Conservation (phyloP, 208 protist species). For the Porcisia hertigi region DNA sequence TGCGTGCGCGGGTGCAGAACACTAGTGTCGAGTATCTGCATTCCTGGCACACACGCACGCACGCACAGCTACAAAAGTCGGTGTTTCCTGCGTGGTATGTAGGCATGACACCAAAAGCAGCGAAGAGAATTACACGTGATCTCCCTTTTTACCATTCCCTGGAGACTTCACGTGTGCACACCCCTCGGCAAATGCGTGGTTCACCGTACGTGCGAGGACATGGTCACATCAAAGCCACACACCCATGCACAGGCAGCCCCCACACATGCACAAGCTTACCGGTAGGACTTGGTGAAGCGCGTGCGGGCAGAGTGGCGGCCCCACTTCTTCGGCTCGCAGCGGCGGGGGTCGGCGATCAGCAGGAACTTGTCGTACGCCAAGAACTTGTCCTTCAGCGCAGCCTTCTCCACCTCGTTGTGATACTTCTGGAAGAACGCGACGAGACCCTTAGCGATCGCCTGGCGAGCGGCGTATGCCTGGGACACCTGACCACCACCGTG, state of each 20-base stretch:
- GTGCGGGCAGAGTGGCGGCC: slow-evolving; percentile 99
- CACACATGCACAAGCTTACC: slow-evolving; percentile 79
- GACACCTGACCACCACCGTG: slow-evolving; percentile 98
- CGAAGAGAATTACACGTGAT: too few species aligned
- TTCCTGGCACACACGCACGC: too few species aligned
- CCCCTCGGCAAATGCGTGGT: too few species aligned
- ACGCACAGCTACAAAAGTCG: too few species aligned
- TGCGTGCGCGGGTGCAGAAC: too few species aligned
- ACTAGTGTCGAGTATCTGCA: too few species aligned
- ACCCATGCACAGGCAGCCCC: neutral
- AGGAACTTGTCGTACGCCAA: slow-evolving; percentile 98
- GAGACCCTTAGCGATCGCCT: slow-evolving; percentile 99
- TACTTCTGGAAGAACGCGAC: slow-evolving; percentile 99
- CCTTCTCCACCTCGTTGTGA: slow-evolving; percentile 95
- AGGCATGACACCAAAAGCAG: too few species aligned
- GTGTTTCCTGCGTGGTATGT: too few species aligned
- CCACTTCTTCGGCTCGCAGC: slow-evolving; percentile 99
- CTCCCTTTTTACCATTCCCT: too few species aligned
- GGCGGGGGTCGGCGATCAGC: slow-evolving; percentile 99
- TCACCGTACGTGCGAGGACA: too few species aligned
- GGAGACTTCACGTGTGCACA: too few species aligned
- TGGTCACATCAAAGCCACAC: too few species aligned
- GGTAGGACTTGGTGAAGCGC: slow-evolving; percentile 99
- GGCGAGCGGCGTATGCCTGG: slow-evolving; percentile 99
- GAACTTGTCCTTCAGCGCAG: slow-evolving; percentile 98